Evolutionary conservation across 2,329 filamentous ascomycete genomes (phyloP).

Genomic region (Aurifilum marmelostoma): DNA sequence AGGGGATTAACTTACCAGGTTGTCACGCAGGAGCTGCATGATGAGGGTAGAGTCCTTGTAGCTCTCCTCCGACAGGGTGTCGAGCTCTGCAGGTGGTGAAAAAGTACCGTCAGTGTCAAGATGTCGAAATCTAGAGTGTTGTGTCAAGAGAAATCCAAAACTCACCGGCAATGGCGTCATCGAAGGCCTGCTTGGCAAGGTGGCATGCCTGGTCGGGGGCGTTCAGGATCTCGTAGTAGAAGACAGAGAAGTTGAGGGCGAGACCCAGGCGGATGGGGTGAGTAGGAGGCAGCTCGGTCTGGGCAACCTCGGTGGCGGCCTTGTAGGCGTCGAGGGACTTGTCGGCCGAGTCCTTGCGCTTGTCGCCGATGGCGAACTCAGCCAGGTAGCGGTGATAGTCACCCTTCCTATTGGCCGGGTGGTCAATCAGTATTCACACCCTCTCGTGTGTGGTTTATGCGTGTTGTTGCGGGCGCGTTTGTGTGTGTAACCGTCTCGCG

Average conservation of each 20-base stretch:
- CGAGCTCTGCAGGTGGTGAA: constrained; percentile 67
- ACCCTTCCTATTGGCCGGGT: constrained; percentile 76
- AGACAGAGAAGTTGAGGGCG: constrained; percentile 95
- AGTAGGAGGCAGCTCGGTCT: constrained; percentile 86
- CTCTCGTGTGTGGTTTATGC: neutral
- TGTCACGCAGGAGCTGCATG: constrained; percentile 98
- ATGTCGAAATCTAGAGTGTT: neutral
- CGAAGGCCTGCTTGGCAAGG: constrained; percentile 93
- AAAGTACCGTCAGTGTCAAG: constrained; percentile 17
- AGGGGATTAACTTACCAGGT: constrained; percentile 67
- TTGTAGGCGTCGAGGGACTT: constrained; percentile 98
- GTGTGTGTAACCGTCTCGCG: neutral
- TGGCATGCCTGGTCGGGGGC: constrained; percentile 98
- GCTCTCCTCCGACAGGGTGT: constrained; percentile 96
- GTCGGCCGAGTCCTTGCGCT: constrained; percentile 92
- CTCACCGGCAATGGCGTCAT: constrained; percentile 86
- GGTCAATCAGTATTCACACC: constrained; percentile 24
- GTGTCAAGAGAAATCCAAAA: neutral
- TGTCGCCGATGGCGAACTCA: constrained; percentile 92
- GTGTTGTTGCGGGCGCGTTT: no score
- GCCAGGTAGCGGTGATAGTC: constrained; percentile 99
- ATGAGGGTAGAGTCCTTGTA: constrained; percentile 99
- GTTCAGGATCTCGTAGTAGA: constrained; percentile 99
- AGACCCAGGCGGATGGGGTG: constrained; percentile 93
- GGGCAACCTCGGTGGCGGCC: constrained; percentile 84